Evolutionary conservation across 2,329 filamentous ascomycete genomes (phyloP), one percentile per base, ranked within the genome.

Genomic region (Xylaria sp.): DNA sequence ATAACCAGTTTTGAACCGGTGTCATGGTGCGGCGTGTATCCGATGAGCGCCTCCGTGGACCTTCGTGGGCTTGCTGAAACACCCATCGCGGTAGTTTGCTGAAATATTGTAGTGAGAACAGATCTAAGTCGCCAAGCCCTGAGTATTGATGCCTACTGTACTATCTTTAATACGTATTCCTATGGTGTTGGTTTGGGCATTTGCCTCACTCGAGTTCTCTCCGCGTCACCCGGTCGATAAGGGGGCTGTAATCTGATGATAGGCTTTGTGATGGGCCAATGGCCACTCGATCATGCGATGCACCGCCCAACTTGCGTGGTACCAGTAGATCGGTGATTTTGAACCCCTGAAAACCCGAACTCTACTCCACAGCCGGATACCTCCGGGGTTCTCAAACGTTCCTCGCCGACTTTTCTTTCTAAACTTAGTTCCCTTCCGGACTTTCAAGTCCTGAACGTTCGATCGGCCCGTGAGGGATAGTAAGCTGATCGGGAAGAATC

Each of bases 11-110:
- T 69, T 23, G 64, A 58, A 49, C 28, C 26, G 38, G 48, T 56
- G 6, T 67, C 64, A 17, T 69, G 59, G 10, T 67, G 56, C 13
- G 59, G 67, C 11, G 44, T 59, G 38, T 62, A 66, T 2, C 67
- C 67, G 13, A 67, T 61, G 5, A 69, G 64, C n/a, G 67, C 67
- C 44, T 67, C 67, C 9, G 23, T 48, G 4, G 67, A 69, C 26
- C 36, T 63, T 36, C 59, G 59, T 6, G 46, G 64, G 17, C 64
- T 63, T 11, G 23, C 31, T 17, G 59, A 61, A 48, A 53, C 23
- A 28, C 53, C 53, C 66, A 68, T 67, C 9, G 42, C 59, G 10
- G 31, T 57, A 42, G 4, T 53, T 44, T 61, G 42, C 20, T 23
- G 23, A 42, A 57, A 57, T 65, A n/a, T 64, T 17, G 28, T 31